Conservation (phyloP, 805 yeast species). For the Ascoidea asiatica region DNA sequence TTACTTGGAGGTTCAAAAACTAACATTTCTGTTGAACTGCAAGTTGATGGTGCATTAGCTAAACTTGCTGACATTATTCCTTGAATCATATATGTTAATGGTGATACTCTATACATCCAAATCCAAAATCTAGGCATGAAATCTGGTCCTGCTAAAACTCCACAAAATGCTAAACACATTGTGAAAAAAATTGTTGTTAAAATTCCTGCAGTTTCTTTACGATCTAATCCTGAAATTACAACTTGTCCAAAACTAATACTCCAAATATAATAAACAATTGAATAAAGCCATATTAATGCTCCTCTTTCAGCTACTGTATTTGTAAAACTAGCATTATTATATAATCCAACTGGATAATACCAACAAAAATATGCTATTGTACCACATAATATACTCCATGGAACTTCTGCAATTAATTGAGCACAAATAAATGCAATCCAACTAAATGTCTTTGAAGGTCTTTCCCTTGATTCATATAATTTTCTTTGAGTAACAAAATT, state of each 20-base stretch:
- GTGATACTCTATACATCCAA: conserved; percentile 55
- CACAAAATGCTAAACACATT: conserved; percentile 57
- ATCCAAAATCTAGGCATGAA: conserved; percentile 62
- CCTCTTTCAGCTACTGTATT: conserved; percentile 35
- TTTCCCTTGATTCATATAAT: conserved; percentile 59
- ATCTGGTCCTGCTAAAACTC: conserved; percentile 47
- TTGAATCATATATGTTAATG: conserved; percentile 45
- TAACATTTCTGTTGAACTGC: conserved; percentile 26
- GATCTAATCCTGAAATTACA: conserved; percentile 42
- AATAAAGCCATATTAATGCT: conserved; percentile 33
- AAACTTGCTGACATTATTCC: conserved; percentile 32
- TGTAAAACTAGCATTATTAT: conserved; percentile 28
- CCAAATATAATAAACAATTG: conserved; percentile 36
- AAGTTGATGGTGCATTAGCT: conserved; percentile 24
- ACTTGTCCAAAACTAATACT: conserved; percentile 44
- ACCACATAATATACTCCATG: conserved; percentile 47
- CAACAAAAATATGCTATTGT: conserved; percentile 45
- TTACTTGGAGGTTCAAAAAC: conserved; percentile 29
- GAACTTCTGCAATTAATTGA: conserved; percentile 50
- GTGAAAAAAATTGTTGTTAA: conserved; percentile 42
- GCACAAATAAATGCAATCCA: conserved; percentile 53
- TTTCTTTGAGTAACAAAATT: conserved; percentile 47
- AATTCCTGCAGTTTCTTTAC: conserved; percentile 51
- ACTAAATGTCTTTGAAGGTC: conserved; percentile 57
- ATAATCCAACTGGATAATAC: conserved; percentile 43